Conservation (phyloP, 139 green algal species). For the Chlamydomonas asymmetrica region DNA sequence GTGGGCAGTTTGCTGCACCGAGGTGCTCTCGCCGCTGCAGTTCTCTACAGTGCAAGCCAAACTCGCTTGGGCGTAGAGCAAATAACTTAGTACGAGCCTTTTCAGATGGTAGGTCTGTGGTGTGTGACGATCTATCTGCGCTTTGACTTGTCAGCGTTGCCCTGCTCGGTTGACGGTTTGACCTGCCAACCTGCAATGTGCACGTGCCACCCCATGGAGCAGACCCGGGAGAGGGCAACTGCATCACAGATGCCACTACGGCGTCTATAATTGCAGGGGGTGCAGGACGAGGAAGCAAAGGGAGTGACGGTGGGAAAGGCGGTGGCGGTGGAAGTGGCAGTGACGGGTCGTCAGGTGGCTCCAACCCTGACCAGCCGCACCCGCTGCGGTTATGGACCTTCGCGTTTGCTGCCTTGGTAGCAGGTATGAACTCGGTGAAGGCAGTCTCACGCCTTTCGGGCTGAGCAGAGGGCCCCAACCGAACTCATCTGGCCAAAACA, state of each 20-base stretch:
- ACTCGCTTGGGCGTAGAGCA: too few relatives aligned
- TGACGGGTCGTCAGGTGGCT: not conserved
- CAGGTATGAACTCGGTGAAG: not conserved
- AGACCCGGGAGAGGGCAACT: too few relatives aligned
- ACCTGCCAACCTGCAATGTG: too few relatives aligned
- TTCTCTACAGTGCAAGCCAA: too few relatives aligned
- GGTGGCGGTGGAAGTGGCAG: not conserved
- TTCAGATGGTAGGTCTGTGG: too few relatives aligned
- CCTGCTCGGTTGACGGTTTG: too few relatives aligned
- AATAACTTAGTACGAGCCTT: too few relatives aligned
- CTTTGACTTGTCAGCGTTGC: too few relatives aligned
- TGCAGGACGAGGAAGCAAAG: not conserved
- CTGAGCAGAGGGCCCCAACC: not conserved
- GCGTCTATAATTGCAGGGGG: not conserved
- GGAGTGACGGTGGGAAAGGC: not conserved
- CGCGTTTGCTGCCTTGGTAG: conserved; percentile 9
- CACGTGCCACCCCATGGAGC: too few relatives aligned
- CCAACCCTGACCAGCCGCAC: not conserved
- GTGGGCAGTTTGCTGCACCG: too few relatives aligned
- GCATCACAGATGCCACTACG: conserved; percentile 11
- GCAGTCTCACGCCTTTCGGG: not conserved
- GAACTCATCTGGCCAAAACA: not conserved
- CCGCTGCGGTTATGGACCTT: conserved; percentile 21
- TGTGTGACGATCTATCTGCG: too few relatives aligned
- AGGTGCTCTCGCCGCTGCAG: too few relatives aligned